Conservation (phyloP, 164 flowering plant species). For the Pachysandra terminalis region DNA sequence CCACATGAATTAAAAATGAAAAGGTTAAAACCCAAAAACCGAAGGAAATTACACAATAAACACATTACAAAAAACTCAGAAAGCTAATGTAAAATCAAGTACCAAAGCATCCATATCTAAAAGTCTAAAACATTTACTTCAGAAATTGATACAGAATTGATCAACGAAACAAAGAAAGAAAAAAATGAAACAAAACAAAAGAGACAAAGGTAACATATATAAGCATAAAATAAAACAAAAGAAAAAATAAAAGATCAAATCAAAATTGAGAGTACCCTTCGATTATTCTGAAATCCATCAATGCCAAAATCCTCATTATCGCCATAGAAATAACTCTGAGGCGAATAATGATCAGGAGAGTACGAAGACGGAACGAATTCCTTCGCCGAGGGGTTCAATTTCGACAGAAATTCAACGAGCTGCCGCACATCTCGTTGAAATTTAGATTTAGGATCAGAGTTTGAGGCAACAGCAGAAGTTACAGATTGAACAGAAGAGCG, state of each 20-base stretch:
- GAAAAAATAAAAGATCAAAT: no score
- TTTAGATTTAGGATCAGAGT: slow-evolving; percentile 22
- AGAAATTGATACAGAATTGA: background rate
- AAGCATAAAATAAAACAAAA: no score
- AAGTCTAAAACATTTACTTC: no score
- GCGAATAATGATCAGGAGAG: slow-evolving; percentile 14
- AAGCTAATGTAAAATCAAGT: no score
- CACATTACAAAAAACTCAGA: no score
- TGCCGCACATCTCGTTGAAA: slow-evolving; percentile 53
- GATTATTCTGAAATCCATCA: slow-evolving; percentile 31
- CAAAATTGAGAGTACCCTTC: slow-evolving; percentile 22
- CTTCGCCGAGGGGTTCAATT: slow-evolving; percentile 71
- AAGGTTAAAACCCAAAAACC: no score
- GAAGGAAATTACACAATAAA: no score
- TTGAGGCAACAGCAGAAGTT: background rate
- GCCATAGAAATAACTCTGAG: background rate
- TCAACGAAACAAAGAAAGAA: background rate
- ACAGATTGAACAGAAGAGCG: background rate
- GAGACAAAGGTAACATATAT: no score
- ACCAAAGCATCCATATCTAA: no score
- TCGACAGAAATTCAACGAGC: slow-evolving; percentile 62
- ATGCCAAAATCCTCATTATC: slow-evolving; percentile 22
- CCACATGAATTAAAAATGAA: no score
- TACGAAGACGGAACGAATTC: slow-evolving; percentile 70
- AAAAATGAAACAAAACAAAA: background rate